Base-by-base conservation (phyloP, 768 basidiomycete genomes). In the Lactarius hengduanensis region DNA sequence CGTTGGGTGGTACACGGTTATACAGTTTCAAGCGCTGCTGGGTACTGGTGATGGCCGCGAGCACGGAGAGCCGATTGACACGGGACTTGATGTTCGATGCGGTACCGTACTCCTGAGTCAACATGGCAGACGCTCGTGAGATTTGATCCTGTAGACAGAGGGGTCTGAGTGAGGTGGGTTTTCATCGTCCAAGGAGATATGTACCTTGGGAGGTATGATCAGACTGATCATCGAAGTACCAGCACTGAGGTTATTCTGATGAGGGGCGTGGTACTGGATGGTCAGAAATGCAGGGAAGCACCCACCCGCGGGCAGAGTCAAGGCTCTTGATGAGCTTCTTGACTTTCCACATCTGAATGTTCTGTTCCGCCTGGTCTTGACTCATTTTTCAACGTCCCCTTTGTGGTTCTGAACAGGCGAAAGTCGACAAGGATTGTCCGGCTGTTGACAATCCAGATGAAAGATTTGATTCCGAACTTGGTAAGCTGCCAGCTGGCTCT, bases 41-140 rank as follows among this genome's bases (percentile, higher is more conserved):
- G 20, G 97, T 98, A 74, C 92, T 94, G 38, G 97, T 98, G 75
- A 99, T 99, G 63, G 97, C 97, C 55, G 97, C 94, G 47, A 98
- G 84, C 30, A 99, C 97, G 50, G 97, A 99, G 22, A 97, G 87
- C 73, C 97, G 88, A 82, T 96, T 98, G 76, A 96, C 95, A 66
- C 97, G 93, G 69, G 95, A 97, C 78, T 99, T 99, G 83, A 99
- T 98, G 82, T 99, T 98, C 68, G 96, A 97, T n/a, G 97, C 97
- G 8, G 96, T 98, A 62, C 95, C 95, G 73, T 94, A 96, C 78
- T 97, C 97, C 76, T 96, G 95, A 62, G 96, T 98, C 76, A 99
- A 86, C 96, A 99, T 97, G 65, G 88, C 90, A 57, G 89, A 90
- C 70, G 91, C 89, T 67, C 94, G 89, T 43, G 96, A 96, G 76